Evolutionary conservation across 1,284 basidiomycete genomes (phyloP).

Genomic region (Mycena citricolor): DNA sequence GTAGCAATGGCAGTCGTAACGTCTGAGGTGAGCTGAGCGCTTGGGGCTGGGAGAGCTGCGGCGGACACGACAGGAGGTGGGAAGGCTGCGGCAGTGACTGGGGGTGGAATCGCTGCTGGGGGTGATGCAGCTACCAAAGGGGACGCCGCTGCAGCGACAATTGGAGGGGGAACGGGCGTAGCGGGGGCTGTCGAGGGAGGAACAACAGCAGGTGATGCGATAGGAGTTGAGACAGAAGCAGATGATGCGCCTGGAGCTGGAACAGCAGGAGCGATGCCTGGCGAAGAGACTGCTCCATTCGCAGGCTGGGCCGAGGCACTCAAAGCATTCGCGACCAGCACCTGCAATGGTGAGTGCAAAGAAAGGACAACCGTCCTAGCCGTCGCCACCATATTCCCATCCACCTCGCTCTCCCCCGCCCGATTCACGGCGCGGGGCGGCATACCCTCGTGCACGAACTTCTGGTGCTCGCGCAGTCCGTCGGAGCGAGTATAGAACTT

Average conservation of each 20-base stretch:
- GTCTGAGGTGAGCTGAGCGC: too few relatives aligned
- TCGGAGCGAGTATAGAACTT: slow-evolving; percentile 60
- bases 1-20: slow-evolving; percentile 21
- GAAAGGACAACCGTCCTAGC: slow-evolving; percentile 55
- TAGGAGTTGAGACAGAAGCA: too few relatives aligned
- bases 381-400: slow-evolving; percentile 45
- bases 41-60: slow-evolving; percentile 12
- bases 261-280: too few relatives aligned
- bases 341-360: slow-evolving; percentile 58
- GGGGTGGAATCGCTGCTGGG: neutral
- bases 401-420: slow-evolving; percentile 62
- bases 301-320: slow-evolving; percentile 42
- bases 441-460: slow-evolving; percentile 52
- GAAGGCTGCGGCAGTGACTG: slow-evolving; percentile 20
- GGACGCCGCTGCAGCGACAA: slow-evolving; percentile 6
- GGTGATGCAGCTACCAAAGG: slow-evolving; percentile 9
- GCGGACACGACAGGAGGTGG: slow-evolving; percentile 8
- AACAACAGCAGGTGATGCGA: slow-evolving; percentile 39
- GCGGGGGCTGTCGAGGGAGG: slow-evolving; percentile 43
- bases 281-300: slow-evolving; percentile 29
- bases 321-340: slow-evolving; percentile 54
- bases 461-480: slow-evolving; percentile 66
- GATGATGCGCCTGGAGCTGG: too few relatives aligned
- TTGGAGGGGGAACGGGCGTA: slow-evolving; percentile 29
- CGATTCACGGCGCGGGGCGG: slow-evolving; percentile 41